Conservation (phyloP, 2,329 filamentous ascomycete species). For the Onygenales sp. region DNA sequence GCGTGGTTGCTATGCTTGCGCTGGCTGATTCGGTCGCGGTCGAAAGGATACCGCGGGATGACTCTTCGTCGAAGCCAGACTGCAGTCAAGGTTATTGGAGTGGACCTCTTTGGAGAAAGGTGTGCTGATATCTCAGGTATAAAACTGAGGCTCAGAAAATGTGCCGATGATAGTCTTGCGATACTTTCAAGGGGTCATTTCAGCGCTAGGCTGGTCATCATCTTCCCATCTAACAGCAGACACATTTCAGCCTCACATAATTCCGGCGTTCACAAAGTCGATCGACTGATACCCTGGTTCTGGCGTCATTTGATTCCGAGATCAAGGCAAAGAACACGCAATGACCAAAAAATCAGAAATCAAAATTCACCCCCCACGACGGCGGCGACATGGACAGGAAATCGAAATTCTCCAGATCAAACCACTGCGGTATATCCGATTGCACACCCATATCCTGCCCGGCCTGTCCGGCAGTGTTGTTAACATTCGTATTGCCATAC, state of each 20-base stretch:
- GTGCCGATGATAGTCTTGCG: not conserved
- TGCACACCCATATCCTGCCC: slow-evolving; percentile 4
- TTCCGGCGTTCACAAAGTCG: not conserved
- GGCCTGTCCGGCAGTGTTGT: not conserved
- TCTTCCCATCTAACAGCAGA: too few species aligned
- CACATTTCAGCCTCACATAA: too few species aligned
- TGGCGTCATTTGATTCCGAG: not conserved
- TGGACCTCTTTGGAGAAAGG: too few species aligned
- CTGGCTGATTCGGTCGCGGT: too few species aligned
- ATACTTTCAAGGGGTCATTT: not conserved
- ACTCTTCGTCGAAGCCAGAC: too few species aligned
- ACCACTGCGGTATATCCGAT: slow-evolving; percentile 5
- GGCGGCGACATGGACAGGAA: slow-evolving; percentile 11
- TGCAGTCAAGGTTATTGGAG: too few species aligned
- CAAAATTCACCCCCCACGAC: slow-evolving; percentile 6
- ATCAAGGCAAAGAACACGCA: not conserved
- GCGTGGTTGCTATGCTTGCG: too few species aligned
- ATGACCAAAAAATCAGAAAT: not conserved
- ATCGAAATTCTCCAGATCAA: slow-evolving; percentile 10
- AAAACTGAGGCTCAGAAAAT: too few species aligned
- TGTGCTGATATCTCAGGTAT: too few species aligned
- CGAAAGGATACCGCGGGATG: too few species aligned
- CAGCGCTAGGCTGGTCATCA: too few species aligned
- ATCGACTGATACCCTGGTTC: not conserved
- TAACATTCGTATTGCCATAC: not conserved